phyloP scores from a whole-genome alignment of 768 basidiomycete species.

The Boletus rubescentipes region DNA sequence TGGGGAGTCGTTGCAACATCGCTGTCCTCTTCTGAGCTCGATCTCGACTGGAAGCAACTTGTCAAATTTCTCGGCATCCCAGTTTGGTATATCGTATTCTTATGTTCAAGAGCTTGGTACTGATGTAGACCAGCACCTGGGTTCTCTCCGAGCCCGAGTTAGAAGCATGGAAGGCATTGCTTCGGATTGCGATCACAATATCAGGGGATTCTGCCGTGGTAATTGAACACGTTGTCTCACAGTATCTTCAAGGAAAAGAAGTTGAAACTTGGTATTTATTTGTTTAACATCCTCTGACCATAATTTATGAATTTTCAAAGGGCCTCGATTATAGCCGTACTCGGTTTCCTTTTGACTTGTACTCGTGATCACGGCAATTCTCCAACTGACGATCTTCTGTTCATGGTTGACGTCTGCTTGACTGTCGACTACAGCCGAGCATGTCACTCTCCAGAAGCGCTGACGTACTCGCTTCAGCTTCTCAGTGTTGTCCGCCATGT shows the following conservation, averaged over 20 bases:
- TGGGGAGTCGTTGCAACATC: constrained; percentile 47
- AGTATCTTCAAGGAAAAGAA: constrained; percentile 13
- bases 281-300: not conserved
- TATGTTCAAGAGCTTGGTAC: not conserved
- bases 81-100: constrained; percentile 38
- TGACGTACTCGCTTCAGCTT: constrained; percentile 35
- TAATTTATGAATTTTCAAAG: constrained; percentile 17
- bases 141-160: constrained; percentile 41
- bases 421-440: constrained; percentile 34
- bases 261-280: constrained; percentile 23
- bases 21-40: constrained; percentile 25
- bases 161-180: constrained; percentile 41
- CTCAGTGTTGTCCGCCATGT: constrained; percentile 36
- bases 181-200: constrained; percentile 32
- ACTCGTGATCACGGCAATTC: constrained; percentile 2
- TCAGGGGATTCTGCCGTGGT: constrained; percentile 13
- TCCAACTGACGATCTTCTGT: constrained; percentile 26
- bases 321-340: constrained; percentile 19
- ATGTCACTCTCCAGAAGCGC: constrained; percentile 21
- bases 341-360: constrained; percentile 17
- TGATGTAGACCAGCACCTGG: constrained; percentile 41
- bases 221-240: constrained; percentile 13
- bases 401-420: constrained; percentile 32
- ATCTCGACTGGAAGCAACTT: constrained; percentile 40
- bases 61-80: constrained; percentile 48